Percentiles rank a stretch among this genome's conserved stretches.
These are phyloP conservation scores for Comarum palustre DNA, from an alignment of 306 rosid species.

Conservation along the genomic window DNA sequence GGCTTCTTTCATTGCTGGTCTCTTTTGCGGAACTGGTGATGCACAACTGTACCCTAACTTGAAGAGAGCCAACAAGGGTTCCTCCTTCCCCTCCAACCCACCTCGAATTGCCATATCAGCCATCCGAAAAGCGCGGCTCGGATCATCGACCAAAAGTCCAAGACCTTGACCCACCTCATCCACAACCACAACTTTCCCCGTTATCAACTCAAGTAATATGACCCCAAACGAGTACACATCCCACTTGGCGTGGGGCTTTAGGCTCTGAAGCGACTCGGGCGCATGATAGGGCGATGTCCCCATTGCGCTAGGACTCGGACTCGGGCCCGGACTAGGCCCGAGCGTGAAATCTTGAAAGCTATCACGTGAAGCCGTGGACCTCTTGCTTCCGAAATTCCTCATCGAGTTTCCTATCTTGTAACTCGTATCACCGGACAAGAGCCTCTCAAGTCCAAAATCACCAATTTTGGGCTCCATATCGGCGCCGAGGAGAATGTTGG, in stretches of 20 bases:
- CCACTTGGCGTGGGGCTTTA: slow-evolving; percentile 87
- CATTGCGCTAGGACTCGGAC: slow-evolving; percentile 82
- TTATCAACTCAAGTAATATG: slow-evolving; percentile 68
- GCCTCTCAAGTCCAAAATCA: slow-evolving; percentile 81
- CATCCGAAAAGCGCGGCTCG: slow-evolving; percentile 63
- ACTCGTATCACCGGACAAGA: slow-evolving; percentile 59
- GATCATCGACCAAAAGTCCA: slow-evolving; percentile 56
- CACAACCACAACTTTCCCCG: slow-evolving; percentile 70
- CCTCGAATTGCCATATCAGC: slow-evolving; percentile 70
- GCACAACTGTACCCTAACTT: slow-evolving; percentile 80
- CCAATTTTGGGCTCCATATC: slow-evolving; percentile 88
- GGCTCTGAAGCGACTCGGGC: slow-evolving; percentile 72
- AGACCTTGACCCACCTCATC: slow-evolving; percentile 73
- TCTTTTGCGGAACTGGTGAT: slow-evolving; percentile 68
- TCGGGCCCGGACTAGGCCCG: slow-evolving; percentile 87
- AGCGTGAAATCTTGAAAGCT: slow-evolving; percentile 50
- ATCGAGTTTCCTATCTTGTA: slow-evolving; percentile 57
- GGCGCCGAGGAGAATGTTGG: slow-evolving; percentile 63
- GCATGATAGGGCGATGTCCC: slow-evolving; percentile 73
- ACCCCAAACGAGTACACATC: slow-evolving; percentile 90
- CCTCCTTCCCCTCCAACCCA: slow-evolving; percentile 89
- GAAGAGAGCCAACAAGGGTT: slow-evolving; percentile 57
- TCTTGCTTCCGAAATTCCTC: slow-evolving; percentile 86
- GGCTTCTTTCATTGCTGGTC: slow-evolving; percentile 89
- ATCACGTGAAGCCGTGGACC: slow-evolving; percentile 69